Evolutionary conservation across 2,329 filamentous ascomycete genomes (phyloP), one percentile per base, ranked within the genome.

Genomic region (Colletotrichum sp.): DNA sequence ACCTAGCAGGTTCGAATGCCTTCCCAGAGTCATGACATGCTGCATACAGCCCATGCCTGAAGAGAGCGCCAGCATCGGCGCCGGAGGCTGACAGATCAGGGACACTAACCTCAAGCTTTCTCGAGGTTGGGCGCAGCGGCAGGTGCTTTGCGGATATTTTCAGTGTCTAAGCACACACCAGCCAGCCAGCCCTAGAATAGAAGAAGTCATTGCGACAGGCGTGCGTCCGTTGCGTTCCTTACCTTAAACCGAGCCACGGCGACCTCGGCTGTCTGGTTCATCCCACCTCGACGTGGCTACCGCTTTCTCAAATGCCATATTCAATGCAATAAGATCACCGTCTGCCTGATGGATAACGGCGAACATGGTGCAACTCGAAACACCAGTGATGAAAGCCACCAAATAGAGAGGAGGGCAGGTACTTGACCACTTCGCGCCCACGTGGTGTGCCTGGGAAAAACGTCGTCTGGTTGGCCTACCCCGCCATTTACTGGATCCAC

Each of bases 401-500:
- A 49, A 9, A 44, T n/a, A 12, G 18, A n/a, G 18, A 28, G 57
- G 44, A 5, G 13, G 59, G 59, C 24, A 66, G 39, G 36, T 30
- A 49, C 63, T 66, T 15, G 21, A 66, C 21, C 36, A 28, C 63
- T 34, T 66, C 59, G 16, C 59, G 57, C 44, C 74, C 74, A 76
- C 74, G 74, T 76, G 74, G 74, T 74, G 71, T 74, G 59, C 71
- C 65, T 68, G 65, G 57, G 36, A 74, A 49, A 65, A 71, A 52
- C 74, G 65, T 49, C 64, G 64, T 65, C 57, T 74, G 74, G 74
- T 76, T 74, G 64, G 74, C 44, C 59, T 76, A 76, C 74, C 74
- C 74, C 74, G 74, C 74, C 70, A 76, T 76, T 76, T 76, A 76
- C 74, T 76, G 57, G 49, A 72, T 63, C 71, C 74, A 76, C 73